These are phyloP conservation scores for Ilyonectria robusta DNA, from an alignment of 2,329 filamentous ascomycete genomes.

Conservation along the genomic window DNA sequence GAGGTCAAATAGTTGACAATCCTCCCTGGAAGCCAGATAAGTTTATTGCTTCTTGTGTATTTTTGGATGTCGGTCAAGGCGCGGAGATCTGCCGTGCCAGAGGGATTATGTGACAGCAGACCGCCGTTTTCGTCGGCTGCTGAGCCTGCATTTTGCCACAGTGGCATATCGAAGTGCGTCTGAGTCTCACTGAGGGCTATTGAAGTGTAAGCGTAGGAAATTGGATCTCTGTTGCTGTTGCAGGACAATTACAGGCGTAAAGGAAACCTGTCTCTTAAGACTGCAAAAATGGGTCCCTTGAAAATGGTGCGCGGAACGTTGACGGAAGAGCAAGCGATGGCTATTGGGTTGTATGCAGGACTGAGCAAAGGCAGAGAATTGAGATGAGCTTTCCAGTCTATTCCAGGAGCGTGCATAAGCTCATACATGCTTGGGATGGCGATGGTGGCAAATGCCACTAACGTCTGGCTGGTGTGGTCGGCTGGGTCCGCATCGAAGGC, in stretches of 20 bases:
- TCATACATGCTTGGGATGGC: conserved; percentile 78
- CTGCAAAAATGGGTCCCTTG: conserved; percentile 43
- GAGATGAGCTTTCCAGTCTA: conserved; percentile 75
- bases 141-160: conserved; percentile 76
- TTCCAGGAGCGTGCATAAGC: conserved; percentile 73
- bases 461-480: conserved; percentile 15
- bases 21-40: conserved; percentile 77
- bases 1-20: conserved; percentile 75
- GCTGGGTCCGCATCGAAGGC: conserved; percentile 57
- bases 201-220: accelerated
- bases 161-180: conserved; percentile 63
- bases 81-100: conserved; percentile 56
- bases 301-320: conserved; percentile 36
- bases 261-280: conserved; percentile 36
- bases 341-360: conserved; percentile 50
- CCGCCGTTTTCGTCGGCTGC: conserved; percentile 54
- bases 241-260: conserved; percentile 26
- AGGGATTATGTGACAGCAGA: conserved; percentile 50
- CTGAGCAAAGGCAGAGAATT: conserved; percentile 76
- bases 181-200: conserved; percentile 42
- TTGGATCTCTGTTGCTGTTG: accelerated
- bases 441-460: too few species aligned
- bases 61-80: conserved; percentile 69
- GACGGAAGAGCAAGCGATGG: conserved; percentile 16
- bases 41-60: conserved; percentile 73